Conservation (phyloP, 208 protist species). For the Trypanosoma scelopori region DNA sequence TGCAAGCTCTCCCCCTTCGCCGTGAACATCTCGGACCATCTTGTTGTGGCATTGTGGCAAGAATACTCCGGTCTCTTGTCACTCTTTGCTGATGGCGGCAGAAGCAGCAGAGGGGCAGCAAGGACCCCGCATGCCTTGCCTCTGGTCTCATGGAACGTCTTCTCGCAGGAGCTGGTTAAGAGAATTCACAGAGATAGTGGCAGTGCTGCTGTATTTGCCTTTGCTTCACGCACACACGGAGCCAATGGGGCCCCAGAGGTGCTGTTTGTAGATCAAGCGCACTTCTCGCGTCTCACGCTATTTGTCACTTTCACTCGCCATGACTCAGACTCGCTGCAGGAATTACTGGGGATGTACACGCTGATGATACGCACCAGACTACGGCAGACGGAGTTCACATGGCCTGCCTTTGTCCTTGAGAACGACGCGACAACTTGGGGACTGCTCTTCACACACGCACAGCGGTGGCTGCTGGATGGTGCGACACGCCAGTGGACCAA, state of each 20-base stretch:
- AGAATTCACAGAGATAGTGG: conserved; percentile 2
- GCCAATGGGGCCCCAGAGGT: conserved; percentile 18
- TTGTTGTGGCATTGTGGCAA: conserved; percentile 44
- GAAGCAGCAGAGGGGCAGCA: background rate
- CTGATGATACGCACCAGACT: conserved; percentile 71
- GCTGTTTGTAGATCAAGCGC: conserved; percentile 53
- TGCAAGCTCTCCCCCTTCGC: conserved; percentile 52
- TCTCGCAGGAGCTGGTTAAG: conserved; percentile 2
- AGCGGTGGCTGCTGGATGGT: conserved; percentile 54
- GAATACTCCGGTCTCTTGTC: conserved; percentile 41
- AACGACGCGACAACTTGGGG: conserved; percentile 48
- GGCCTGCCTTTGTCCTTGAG: conserved; percentile 37
- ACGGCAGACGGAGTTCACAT: conserved; percentile 51
- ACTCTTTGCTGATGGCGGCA: conserved; percentile 16
- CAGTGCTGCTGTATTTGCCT: background rate
- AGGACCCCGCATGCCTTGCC: background rate
- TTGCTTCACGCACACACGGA: background rate
- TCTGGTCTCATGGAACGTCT: conserved; percentile 6
- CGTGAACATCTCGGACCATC: conserved; percentile 52
- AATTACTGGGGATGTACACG: conserved; percentile 62
- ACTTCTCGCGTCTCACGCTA: conserved; percentile 46
- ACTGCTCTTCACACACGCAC: conserved; percentile 39
- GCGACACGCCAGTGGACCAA: conserved; percentile 81
- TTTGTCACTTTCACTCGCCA: conserved; percentile 66
- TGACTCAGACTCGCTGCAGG: conserved; percentile 59